Evolutionary conservation across 352 stramenopile species (phyloP), one percentile per base, ranked within the genome.

Genomic region (Chrysophaeum taylorii): DNA sequence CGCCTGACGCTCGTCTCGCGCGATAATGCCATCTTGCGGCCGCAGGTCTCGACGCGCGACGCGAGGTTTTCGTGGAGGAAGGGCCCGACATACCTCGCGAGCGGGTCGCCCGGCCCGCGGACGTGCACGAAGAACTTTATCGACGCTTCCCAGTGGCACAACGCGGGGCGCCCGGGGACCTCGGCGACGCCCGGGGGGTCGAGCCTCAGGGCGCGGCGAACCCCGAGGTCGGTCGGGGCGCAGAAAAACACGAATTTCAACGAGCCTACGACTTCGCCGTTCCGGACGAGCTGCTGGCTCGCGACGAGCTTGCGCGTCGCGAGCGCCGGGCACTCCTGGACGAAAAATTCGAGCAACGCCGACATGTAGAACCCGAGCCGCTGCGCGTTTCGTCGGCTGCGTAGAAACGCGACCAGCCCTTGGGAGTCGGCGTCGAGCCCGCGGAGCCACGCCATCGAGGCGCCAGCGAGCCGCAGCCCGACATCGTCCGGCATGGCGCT

Each of bases 91-190:
- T 27, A 38, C 9, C 25, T 25, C 52, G 52, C 52, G 45, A 54
- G 45, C 27, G 52, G 27, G 52, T 36, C 52, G 52, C 52, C 52
- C n/a, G n/a, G n/a, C 27, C 27, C 52, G 27, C 12, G 52, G 9
- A 39, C 52, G 52, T 63, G 25, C 18, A 60, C 48, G 48, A 60
- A 60, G 48, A 60, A 60, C 48, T 60, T 60, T 18, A 60, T 60
- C 18, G 48, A 60, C 18, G 33, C 7, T 25, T 60, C 48, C 48
- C 48, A 60, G 48, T 60, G 48, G 18, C 18, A 60, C 5, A 60
- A 21, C 18, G 7, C 9, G 5, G 18, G 48, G 5, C 48, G 48
- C 18, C 48, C 48, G 18, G 48, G 48, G 18, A 25, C 48, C 48
- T 18, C 18, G 7, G 5, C 48, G 15, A 23, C 23, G 48, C 48